Percentiles rank a stretch among this genome's conserved stretches.
Evolutionary conservation across 352 stramenopile species (phyloP).

Genomic region (Saprolegnia diclina): DNA sequence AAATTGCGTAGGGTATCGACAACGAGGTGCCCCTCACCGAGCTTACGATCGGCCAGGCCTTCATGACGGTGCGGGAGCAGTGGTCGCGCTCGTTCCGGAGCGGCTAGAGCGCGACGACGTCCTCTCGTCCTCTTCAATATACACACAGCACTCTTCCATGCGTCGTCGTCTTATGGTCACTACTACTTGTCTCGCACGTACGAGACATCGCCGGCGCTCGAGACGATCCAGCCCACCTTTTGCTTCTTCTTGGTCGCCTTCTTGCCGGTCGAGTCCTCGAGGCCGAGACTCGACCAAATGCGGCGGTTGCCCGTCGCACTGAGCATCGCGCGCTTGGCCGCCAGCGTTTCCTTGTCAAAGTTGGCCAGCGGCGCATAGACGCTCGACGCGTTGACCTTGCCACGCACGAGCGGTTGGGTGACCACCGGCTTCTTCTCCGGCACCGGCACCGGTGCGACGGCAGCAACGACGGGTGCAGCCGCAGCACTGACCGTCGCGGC

Average conservation of each 20-base stretch:
- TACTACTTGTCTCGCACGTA: conserved; percentile 69
- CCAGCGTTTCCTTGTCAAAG: conserved; percentile 74
- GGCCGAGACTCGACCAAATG: conserved; percentile 79
- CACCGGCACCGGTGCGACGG: not conserved
- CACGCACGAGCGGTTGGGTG: not conserved
- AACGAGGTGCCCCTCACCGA: conserved; percentile 83
- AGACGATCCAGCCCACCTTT: conserved; percentile 51
- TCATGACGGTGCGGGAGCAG: conserved; percentile 78
- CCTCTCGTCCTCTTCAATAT: not conserved
- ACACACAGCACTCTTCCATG: not conserved
- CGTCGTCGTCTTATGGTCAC: not conserved
- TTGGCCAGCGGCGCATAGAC: conserved; percentile 70
- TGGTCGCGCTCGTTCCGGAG: conserved; percentile 86
- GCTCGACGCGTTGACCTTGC: conserved; percentile 4
- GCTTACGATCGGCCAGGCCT: conserved; percentile 83
- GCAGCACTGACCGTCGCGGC: not conserved
- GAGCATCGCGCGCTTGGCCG: conserved; percentile 73
- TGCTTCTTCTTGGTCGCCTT: conserved; percentile 30
- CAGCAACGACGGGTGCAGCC: not conserved
- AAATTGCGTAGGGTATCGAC: conserved; percentile 61
- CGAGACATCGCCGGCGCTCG: conserved; percentile 61
- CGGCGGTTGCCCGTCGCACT: conserved; percentile 64
- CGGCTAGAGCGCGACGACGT: conserved; percentile 17
- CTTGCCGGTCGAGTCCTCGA: conserved; percentile 46
- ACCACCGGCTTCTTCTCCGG: not conserved